Evolutionary conservation across 2,329 filamentous ascomycete genomes (phyloP), one percentile per base, ranked within the genome.

Genomic region (Bipolaris zeicola): DNA sequence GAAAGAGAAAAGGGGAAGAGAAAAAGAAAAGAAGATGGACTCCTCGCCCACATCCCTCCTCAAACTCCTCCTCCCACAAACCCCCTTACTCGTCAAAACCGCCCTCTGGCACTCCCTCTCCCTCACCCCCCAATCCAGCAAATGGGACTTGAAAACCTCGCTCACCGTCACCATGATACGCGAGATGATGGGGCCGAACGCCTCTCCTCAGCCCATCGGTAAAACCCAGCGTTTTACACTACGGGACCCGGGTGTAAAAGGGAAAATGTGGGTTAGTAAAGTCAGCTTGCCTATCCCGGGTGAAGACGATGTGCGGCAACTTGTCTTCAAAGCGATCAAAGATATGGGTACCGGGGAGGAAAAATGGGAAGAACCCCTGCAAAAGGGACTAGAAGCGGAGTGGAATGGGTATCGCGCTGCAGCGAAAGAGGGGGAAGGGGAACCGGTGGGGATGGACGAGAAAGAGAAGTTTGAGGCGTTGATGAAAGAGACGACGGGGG

Each of bases 231-330:
- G 77, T 39, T 66, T 85, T n/a, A 84, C 85, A 1, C 77, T 84
- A 42, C 85, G 81, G 55, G 89, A 90, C 51, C 83, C 83, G 0
- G 87, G 85, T 0, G 80, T 96, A 69, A 92, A 91, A 71, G 92
- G 92, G 3, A 85, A 84, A 42, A 86, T 95, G 62, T 97, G 93
- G 93, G 82, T 96, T 22, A 88, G 87, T 66, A 89, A 86, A 52
- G 87, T 90, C 16, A 16, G 16, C 16, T 16, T 91, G 14, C 84
- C 86, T 0, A 77, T 78, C 2, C 89, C 88, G 0, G 79, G 84
- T 0, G 81, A 82, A 70, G 66, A 83, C 42, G 77, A 80, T 39
- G 57, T 65, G 1, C 78, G 83, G n/a, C 81, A 88, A 41, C 80
- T 82, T 1, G 69, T 92, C 24, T 78, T 86, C 60, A 76, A 77